These are phyloP conservation scores for Trichoderma guizhouense DNA, from an alignment of 2,329 filamentous ascomycete species.

Conservation along the genomic window DNA sequence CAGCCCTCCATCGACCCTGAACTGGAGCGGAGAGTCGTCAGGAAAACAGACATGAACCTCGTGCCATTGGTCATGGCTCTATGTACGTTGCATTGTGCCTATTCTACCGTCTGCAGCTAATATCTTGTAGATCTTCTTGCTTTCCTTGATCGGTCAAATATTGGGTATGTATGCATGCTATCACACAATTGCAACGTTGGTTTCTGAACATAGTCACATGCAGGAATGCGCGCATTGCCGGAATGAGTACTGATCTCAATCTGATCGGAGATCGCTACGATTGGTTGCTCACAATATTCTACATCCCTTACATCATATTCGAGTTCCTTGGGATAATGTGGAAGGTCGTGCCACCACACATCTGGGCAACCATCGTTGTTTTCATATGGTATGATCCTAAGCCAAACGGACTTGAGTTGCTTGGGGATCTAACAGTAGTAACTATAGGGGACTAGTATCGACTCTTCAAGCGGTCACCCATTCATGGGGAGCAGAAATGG, in stretches of 20 bases:
- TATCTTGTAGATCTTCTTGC: conserved; percentile 20
- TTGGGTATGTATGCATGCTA: conserved; percentile 19
- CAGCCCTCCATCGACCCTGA: conserved; percentile 22
- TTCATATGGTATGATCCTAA: conserved; percentile 22
- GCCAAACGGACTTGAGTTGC: neutral
- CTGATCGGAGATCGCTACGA: conserved; percentile 24
- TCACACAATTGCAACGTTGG: neutral
- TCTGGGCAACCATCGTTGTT: conserved; percentile 24
- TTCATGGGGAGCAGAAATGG: conserved; percentile 24
- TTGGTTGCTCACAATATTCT: conserved; percentile 29
- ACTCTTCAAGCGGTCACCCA: conserved; percentile 23
- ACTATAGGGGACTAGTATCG: conserved; percentile 21
- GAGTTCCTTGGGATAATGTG: conserved; percentile 26
- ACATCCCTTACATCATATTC: conserved; percentile 27
- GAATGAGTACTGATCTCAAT: conserved; percentile 22
- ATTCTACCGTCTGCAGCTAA: neutral
- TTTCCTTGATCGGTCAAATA: conserved; percentile 24
- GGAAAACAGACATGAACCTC: conserved; percentile 23
- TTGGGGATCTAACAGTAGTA: neutral
- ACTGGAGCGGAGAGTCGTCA: conserved; percentile 19
- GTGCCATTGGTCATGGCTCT: conserved; percentile 18
- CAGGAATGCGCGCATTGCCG: conserved; percentile 27
- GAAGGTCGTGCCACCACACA: conserved; percentile 25
- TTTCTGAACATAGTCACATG: neutral
- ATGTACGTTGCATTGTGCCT: conserved; percentile 6